Conservation (phyloP, 1,284 basidiomycete species). For the Austroboletus sp. region DNA sequence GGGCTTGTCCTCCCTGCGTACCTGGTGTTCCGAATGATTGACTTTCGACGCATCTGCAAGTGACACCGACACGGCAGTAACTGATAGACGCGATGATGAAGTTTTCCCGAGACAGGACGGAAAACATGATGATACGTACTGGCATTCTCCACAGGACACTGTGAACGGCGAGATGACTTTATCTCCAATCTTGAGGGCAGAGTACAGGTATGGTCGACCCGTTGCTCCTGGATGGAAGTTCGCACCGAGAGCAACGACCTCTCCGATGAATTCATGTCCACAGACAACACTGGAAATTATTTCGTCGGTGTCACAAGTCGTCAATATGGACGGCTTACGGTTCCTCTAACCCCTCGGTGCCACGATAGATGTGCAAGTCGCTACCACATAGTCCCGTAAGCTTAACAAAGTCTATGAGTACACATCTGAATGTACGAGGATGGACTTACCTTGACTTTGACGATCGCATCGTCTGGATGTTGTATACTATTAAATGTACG, state of each 20-base stretch:
- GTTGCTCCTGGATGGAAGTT: conserved; percentile 45
- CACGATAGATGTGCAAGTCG: conserved; percentile 76
- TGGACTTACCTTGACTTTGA: conserved; percentile 55
- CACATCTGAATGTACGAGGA: neutral
- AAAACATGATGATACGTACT: conserved; percentile 45
- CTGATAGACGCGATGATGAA: conserved; percentile 32
- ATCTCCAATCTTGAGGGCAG: conserved; percentile 68
- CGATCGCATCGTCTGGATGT: conserved; percentile 67
- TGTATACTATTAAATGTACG: conserved; percentile 44
- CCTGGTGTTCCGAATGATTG: conserved; percentile 65
- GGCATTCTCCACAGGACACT: conserved; percentile 73
- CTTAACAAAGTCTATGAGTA: conserved; percentile 31
- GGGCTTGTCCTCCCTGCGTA: conserved; percentile 80
- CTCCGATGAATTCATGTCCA: conserved; percentile 83
- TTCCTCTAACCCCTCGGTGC: conserved; percentile 38
- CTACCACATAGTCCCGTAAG: conserved; percentile 74
- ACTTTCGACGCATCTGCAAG: conserved; percentile 65
- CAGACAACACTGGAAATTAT: conserved; percentile 46
- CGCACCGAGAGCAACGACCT: conserved; percentile 65
- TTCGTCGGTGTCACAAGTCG: neutral
- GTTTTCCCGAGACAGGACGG: neutral
- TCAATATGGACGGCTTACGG: conserved; percentile 26
- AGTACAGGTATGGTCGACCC: conserved; percentile 56
- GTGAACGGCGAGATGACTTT: conserved; percentile 86
- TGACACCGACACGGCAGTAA: conserved; percentile 70